Conservation (phyloP, 164 flowering plant species). For the Aristolochia fimbriata region DNA sequence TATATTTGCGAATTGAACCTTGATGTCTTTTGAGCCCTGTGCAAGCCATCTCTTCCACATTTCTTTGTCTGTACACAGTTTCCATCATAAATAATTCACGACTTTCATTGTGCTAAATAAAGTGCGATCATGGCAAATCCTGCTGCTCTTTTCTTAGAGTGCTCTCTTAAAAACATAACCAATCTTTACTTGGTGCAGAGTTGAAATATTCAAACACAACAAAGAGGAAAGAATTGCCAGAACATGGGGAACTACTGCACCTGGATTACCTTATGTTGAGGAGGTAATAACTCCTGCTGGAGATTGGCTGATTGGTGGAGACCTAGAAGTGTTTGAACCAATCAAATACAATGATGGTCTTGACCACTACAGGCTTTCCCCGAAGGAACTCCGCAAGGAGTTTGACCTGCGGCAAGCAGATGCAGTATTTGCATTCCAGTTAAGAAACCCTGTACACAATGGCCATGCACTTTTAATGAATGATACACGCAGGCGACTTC, state of each 20-base stretch:
- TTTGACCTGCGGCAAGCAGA: slow-evolving; percentile 86
- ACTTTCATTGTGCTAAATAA: neutral
- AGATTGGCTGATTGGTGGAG: slow-evolving; percentile 93
- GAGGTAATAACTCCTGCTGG: slow-evolving; percentile 79
- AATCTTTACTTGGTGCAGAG: slow-evolving; percentile 28
- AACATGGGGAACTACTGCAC: slow-evolving; percentile 94
- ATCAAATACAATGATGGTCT: slow-evolving; percentile 91
- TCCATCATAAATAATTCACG: no score
- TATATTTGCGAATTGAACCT: no score
- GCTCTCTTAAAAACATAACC: neutral
- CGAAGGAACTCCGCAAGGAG: slow-evolving; percentile 64
- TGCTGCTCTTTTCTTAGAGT: neutral
- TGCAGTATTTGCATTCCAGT: slow-evolving; percentile 97
- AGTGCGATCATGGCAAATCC: neutral
- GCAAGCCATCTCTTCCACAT: no score
- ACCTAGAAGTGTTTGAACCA: slow-evolving; percentile 72
- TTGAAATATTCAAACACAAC: slow-evolving; percentile 89
- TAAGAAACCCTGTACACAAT: slow-evolving; percentile 94
- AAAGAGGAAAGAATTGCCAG: slow-evolving; percentile 96
- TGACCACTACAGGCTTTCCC: slow-evolving; percentile 92
- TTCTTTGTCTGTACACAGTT: no score
- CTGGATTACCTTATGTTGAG: slow-evolving; percentile 93
- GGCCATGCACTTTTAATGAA: slow-evolving; percentile 95
- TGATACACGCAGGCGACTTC: slow-evolving; percentile 70
- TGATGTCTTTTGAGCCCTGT: no score